These are phyloP conservation scores for Euphorbia peplus DNA, from an alignment of 345 rosid genomes.

Conservation along the genomic window DNA sequence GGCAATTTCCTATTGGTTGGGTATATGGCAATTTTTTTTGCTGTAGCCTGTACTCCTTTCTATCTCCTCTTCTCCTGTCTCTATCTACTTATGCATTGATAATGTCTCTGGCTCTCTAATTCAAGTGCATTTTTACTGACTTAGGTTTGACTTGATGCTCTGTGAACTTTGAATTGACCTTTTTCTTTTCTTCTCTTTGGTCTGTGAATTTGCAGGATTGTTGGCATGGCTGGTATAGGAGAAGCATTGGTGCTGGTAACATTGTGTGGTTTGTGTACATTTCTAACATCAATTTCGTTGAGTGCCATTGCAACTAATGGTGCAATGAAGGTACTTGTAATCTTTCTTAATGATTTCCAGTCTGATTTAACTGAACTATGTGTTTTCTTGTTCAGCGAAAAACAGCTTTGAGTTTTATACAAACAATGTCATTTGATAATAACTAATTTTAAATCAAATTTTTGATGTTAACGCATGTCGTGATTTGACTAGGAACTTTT, in stretches of 20 bases:
- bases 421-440: neutral
- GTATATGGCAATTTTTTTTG: neutral
- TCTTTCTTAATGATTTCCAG: neutral
- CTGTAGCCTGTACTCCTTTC: neutral
- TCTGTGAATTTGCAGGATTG: constrained; percentile 61
- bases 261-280: constrained; percentile 89
- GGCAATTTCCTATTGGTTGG: no score
- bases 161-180: neutral
- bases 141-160: neutral
- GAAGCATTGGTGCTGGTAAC: constrained; percentile 77
- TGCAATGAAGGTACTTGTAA: constrained; percentile 86
- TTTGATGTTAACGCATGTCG: neutral
- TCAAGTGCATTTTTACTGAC: neutral
- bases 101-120: neutral
- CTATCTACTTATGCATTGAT: neutral
- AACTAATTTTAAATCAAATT: neutral
- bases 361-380: neutral
- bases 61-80: neutral
- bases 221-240: constrained; percentile 97
- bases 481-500: neutral
- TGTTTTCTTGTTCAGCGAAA: neutral
- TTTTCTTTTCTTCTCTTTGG: neutral
- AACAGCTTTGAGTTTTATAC: neutral
- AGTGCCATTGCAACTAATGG: constrained; percentile 99
- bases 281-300: constrained; percentile 84